Evolutionary conservation across 2,329 filamentous ascomycete species (phyloP).

Genomic region (Fusarium oligoseptatum): DNA sequence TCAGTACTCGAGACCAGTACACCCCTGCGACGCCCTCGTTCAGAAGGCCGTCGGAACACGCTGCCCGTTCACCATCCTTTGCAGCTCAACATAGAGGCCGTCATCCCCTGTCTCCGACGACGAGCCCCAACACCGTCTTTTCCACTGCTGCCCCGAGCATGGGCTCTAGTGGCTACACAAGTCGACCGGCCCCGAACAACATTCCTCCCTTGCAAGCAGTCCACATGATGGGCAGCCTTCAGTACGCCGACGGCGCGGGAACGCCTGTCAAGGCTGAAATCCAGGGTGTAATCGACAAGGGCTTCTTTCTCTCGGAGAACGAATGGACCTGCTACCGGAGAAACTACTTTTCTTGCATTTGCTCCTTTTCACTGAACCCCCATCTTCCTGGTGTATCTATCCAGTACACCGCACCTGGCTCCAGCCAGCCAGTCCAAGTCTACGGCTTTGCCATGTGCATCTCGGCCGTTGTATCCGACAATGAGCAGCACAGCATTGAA

Average conservation of each 20-base stretch:
- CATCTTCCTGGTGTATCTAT: conserved; percentile 61
- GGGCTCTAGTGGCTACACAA: conserved; percentile 59
- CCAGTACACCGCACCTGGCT: conserved; percentile 64
- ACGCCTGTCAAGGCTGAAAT: conserved; percentile 78
- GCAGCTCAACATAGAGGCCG: conserved; percentile 60
- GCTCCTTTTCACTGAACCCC: conserved; percentile 79
- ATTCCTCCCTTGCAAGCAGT: conserved; percentile 67
- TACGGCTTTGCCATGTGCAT: conserved; percentile 86
- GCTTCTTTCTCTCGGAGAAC: conserved; percentile 83
- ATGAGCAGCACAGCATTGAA: conserved; percentile 81
- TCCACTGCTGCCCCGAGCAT: conserved; percentile 62
- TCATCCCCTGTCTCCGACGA: conserved; percentile 66
- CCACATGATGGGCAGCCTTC: conserved; percentile 70
- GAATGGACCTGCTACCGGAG: conserved; percentile 94
- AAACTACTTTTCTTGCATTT: conserved; percentile 91
- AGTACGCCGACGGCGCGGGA: conserved; percentile 65
- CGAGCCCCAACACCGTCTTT: conserved; percentile 62
- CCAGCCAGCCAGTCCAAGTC: conserved; percentile 73
- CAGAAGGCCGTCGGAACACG: conserved; percentile 63
- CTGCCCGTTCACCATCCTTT: conserved; percentile 66
- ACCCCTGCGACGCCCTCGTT: conserved; percentile 64
- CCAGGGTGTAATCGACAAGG: conserved; percentile 86
- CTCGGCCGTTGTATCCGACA: conserved; percentile 84
- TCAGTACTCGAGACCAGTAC: conserved; percentile 68
- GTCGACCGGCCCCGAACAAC: conserved; percentile 48